Evolutionary conservation across 2,329 filamentous ascomycete species (phyloP).

Genomic region (Botrytis galanthina): DNA sequence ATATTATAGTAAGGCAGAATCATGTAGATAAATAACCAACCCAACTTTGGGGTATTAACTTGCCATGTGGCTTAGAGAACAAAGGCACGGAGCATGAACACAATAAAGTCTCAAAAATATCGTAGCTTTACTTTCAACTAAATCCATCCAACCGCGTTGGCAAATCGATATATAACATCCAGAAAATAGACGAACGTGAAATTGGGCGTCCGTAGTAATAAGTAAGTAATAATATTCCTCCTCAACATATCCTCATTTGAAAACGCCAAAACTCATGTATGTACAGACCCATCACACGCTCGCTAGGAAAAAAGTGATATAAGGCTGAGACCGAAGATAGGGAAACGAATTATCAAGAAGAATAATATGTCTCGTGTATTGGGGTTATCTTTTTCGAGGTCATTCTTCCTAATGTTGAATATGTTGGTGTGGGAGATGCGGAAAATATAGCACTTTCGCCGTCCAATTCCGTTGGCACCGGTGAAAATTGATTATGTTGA

Average conservation of each 20-base stretch:
- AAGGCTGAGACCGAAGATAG: background rate
- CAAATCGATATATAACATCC: background rate
- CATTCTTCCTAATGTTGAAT: constrained; percentile 24
- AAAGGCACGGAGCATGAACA: background rate
- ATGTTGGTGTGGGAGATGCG: constrained; percentile 25
- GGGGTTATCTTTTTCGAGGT: constrained; percentile 24
- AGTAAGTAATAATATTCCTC: constrained; percentile 7
- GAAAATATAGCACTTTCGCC: background rate
- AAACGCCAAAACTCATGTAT: constrained; percentile 9
- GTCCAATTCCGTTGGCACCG: constrained; percentile 10
- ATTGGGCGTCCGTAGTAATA: background rate
- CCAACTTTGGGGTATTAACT: background rate
- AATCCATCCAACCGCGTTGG: constrained; percentile 6
- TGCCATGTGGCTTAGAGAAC: background rate
- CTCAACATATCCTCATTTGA: background rate
- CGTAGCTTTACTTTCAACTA: constrained; percentile 2
- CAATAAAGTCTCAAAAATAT: background rate
- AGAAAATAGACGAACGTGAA: background rate
- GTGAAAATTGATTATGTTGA: constrained; percentile 18
- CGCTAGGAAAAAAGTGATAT: background rate
- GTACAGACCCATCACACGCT: background rate
- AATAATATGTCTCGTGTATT: constrained; percentile 29
- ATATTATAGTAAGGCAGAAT: background rate
- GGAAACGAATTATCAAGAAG: constrained; percentile 15
- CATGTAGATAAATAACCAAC: background rate